Base-by-base conservation (phyloP, 345 rosid genomes). In the Moricandia moricandioides region DNA sequence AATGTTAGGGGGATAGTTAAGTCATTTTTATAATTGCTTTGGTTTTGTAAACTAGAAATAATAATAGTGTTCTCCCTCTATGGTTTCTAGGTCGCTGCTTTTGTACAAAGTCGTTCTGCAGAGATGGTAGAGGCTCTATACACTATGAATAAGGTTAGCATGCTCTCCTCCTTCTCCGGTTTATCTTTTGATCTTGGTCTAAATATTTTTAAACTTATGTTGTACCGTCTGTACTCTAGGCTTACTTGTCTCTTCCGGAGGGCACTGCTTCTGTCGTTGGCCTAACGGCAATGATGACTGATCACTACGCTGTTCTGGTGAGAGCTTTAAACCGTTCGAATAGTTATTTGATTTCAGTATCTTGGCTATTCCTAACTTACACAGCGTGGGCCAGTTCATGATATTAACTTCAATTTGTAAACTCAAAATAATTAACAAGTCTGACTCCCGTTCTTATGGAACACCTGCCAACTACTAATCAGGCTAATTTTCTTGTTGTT, bases 191-290 rank as follows among this genome's bases (percentile, higher is more conserved):
- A 74, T 69, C 7, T 63, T 54, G 16, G 4, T 6, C 45, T 40
- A 26, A 47, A 56, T 34, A 34, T 35, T 64, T 34, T 64, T 55
- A 24, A 43, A 62, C 71, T 55, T 73, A 56, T 62, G 6, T 51
- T 39, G 30, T 37, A 47, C 40, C 68, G 62, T 40, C 37, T 78
- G 58, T 78, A n/a, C 78, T 76, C 82, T 86, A 90, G 96, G 96
- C 96, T 43, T 90, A 90, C 82, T 84, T 90, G 82, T 88, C 93
- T 82, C 96, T 90, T 82, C 93, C 93, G 29, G 90, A 86, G 73
- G 96, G 96, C 71, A 87, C 88, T 79, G 91, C 93, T 74, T 90
- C 96, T 49, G 88, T 85, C 70, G 88, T 89, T 80, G 96, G 96
- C 69, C 85, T 90, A 33, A 86, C 75, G 77, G 96, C 96, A 8